Evolutionary conservation across 192 early-diverging fungal genomes (phyloP), one percentile per base, ranked within the genome.

Genomic region (Backusella parvicylindrica): DNA sequence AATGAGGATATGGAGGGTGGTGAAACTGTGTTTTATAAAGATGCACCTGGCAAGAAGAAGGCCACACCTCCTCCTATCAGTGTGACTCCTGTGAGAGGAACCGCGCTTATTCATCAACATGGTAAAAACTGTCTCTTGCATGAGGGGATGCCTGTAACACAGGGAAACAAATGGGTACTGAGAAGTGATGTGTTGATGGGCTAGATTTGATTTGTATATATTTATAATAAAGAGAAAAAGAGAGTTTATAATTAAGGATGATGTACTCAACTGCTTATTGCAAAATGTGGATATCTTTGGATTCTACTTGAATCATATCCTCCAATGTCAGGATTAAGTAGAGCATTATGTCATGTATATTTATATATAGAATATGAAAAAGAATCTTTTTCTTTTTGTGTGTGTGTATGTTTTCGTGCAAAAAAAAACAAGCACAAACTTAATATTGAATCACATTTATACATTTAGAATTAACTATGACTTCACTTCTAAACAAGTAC

Each of bases 1-100:
- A 75, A 83, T 15, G 70, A 76, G 16, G 82, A 76, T 2, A 64
- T 72, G 40, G 53, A 76, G 47, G 84, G 84, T 11, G 84, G 84
- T 8, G 84, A 85, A 38, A 85, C 84, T 0, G 84, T 85, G 2
- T 85, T 85, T 76, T 85, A 85, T 68, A 75, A 73, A 43, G 66
- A 70, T 16, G 35, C 53, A 0, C 31, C 33, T 8, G 49, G 49
- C 15, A 85, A 75, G 65, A 73, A 72, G 28, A 80, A 77, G 53
- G 18, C 15, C 0, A 40, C 33, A 26, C 21, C 33, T 15, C 64
- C 69, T 30, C 75, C 76, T 5, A 74, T 85, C 11, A 67, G 68
- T 26, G 66, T 84, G 4, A 63, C 47, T 53, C 84, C 84, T 6
- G 11, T 66, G 28, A 71, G 71, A 53, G 84, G 84, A 31, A 74